Evolutionary conservation across 202 grass and related monocot genomes (phyloP).

Genomic region (Musa balbisiana): DNA sequence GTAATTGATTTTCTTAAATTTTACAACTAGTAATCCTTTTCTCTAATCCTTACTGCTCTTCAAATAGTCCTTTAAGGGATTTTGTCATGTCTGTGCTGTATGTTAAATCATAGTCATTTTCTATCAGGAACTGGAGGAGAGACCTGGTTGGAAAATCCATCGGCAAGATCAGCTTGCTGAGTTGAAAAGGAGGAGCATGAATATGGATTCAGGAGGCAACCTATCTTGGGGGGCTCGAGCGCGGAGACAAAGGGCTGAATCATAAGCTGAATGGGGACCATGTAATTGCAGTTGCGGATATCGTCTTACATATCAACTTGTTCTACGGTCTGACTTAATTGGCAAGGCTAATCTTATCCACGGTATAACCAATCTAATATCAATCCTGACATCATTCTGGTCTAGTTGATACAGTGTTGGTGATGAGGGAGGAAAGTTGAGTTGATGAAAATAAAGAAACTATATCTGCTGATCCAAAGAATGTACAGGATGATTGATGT

Average conservation of each 20-base stretch:
- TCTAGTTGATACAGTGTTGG: too few relatives aligned
- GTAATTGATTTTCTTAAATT: too few relatives aligned
- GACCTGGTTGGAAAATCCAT: conserved; percentile 49
- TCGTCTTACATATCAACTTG: background rate
- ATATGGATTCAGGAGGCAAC: conserved; percentile 64
- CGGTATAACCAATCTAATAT: background rate
- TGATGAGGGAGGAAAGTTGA: background rate
- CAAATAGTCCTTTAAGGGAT: background rate
- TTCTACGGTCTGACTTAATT: background rate
- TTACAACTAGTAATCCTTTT: background rate
- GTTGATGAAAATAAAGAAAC: background rate
- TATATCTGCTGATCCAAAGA: background rate
- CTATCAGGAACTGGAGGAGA: conserved; percentile 43
- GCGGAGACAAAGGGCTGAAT: conserved; percentile 43
- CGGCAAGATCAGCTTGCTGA: conserved; percentile 75
- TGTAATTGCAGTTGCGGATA: background rate
- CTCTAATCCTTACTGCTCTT: background rate
- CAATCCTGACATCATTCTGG: background rate
- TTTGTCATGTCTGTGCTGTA: conserved; percentile 2
- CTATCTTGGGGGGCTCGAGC: conserved; percentile 78
- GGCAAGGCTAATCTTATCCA: background rate
- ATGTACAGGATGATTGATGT: background rate
- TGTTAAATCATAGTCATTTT: background rate
- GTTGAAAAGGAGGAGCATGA: conserved; percentile 47
- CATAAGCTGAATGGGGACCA: conserved; percentile 30